These are phyloP conservation scores for Brassica carinata DNA, from an alignment of 345 rosid species.

Conservation along the genomic window DNA sequence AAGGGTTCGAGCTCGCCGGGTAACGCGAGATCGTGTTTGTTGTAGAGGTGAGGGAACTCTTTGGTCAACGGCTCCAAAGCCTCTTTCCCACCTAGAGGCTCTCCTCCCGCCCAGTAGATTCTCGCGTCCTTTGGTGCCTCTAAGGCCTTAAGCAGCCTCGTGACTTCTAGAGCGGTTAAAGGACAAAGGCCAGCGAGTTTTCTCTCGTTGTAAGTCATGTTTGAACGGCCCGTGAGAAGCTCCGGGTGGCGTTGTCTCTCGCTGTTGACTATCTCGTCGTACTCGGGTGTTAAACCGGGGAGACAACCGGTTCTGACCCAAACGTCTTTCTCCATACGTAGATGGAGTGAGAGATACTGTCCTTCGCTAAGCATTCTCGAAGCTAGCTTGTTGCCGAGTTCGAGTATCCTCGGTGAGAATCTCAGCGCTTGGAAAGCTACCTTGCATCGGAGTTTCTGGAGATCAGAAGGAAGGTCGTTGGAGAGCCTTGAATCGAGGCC, in stretches of 20 bases:
- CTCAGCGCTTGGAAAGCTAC: slow-evolving; percentile 83
- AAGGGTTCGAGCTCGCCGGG: slow-evolving; percentile 86
- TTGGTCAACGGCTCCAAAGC: slow-evolving; percentile 66
- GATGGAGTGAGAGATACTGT: slow-evolving; percentile 87
- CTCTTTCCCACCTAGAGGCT: slow-evolving; percentile 86
- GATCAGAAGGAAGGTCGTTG: slow-evolving; percentile 92
- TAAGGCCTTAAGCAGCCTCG: slow-evolving; percentile 93
- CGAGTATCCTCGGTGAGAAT: slow-evolving; percentile 72
- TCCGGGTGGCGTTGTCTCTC: slow-evolving; percentile 88
- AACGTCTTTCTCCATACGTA: slow-evolving; percentile 91
- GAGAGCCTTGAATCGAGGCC: slow-evolving; percentile 97
- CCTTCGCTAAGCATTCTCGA: slow-evolving; percentile 82
- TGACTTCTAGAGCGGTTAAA: slow-evolving; percentile 79
- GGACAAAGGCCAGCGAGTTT: slow-evolving; percentile 96
- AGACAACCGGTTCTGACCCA: slow-evolving; percentile 98
- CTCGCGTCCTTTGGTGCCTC: slow-evolving; percentile 74
- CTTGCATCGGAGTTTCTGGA: slow-evolving; percentile 95
- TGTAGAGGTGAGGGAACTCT: slow-evolving; percentile 77
- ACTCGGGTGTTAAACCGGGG: slow-evolving; percentile 71
- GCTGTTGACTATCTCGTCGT: slow-evolving; percentile 65
- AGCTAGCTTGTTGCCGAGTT: slow-evolving; percentile 80
- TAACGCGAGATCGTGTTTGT: slow-evolving; percentile 84
- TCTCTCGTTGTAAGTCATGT: slow-evolving; percentile 83
- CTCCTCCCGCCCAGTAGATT: slow-evolving; percentile 98
- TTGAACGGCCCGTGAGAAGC: slow-evolving; percentile 85